Evolutionary conservation across 2,329 filamentous ascomycete species (phyloP).

Genomic region (Cladosporium sp.): DNA sequence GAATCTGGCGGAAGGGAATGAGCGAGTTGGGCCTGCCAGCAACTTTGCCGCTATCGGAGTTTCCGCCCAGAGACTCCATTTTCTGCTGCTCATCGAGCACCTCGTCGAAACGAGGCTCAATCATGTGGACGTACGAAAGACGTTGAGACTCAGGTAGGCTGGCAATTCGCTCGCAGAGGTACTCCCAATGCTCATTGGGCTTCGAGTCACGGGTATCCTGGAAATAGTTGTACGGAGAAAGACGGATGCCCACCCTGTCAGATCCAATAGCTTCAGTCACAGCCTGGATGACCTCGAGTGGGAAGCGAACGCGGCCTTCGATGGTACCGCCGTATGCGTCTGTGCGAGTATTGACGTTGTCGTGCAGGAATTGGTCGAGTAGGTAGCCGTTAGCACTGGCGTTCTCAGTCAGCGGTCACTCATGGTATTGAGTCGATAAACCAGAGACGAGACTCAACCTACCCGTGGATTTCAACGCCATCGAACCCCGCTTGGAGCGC

Average conservation of each 20-base stretch:
- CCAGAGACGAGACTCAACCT: not conserved
- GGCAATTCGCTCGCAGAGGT: slow-evolving; percentile 45
- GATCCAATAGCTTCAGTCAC: slow-evolving; percentile 45
- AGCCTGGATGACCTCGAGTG: slow-evolving; percentile 48
- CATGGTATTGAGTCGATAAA: not conserved
- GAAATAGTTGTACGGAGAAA: slow-evolving; percentile 55
- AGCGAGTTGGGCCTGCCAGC: slow-evolving; percentile 33
- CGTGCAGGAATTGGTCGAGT: slow-evolving; percentile 59
- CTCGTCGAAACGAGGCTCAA: slow-evolving; percentile 52
- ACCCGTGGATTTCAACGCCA: slow-evolving; percentile 47
- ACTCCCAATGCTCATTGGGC: slow-evolving; percentile 56
- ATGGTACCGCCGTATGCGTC: slow-evolving; percentile 41
- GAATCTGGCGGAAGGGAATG: slow-evolving; percentile 20
- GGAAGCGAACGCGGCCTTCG: slow-evolving; percentile 46
- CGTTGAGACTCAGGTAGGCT: slow-evolving; percentile 40
- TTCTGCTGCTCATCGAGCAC: slow-evolving; percentile 24
- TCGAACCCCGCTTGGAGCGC: slow-evolving; percentile 51
- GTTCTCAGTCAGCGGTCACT: not conserved
- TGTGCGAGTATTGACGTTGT: slow-evolving; percentile 49
- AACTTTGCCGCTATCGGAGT: slow-evolving; percentile 15
- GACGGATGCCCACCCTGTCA: slow-evolving; percentile 47
- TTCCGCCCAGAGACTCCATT: slow-evolving; percentile 20
- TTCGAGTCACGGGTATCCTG: slow-evolving; percentile 58
- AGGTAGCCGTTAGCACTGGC: slow-evolving; percentile 46
- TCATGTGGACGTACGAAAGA: slow-evolving; percentile 55